Evolutionary conservation across 2,329 filamentous ascomycete genomes (phyloP).

Genomic region (Aspergillus brasiliensis): DNA sequence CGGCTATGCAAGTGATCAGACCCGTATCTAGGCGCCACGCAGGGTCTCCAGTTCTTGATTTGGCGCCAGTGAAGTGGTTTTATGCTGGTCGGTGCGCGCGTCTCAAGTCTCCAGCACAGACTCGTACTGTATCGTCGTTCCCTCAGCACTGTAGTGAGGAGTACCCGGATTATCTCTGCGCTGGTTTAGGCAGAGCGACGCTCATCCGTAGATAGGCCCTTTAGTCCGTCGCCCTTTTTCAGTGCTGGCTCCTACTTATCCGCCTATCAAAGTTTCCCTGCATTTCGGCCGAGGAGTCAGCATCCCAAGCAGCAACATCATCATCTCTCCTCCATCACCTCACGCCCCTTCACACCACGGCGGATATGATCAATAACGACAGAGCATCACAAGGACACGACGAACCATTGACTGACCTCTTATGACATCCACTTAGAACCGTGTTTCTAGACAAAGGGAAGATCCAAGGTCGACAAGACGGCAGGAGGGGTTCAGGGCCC

Average conservation of each 20-base stretch:
- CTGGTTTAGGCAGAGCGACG: neutral
- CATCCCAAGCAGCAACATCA: neutral
- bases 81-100: slow-evolving; percentile 23
- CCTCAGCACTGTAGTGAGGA: slow-evolving; percentile 1
- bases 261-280: slow-evolving; percentile 1
- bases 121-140: neutral
- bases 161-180: neutral
- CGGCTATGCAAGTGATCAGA: slow-evolving; percentile 41
- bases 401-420: slow-evolving; percentile 13
- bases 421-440: slow-evolving; percentile 18
- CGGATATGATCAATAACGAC: slow-evolving; percentile 1
- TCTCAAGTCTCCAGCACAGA: slow-evolving; percentile 35
- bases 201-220: slow-evolving; percentile 19
- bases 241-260: neutral
- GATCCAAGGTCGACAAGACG: slow-evolving; percentile 17
- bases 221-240: neutral
- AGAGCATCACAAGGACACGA: slow-evolving; percentile 10
- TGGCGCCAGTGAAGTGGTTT: slow-evolving; percentile 28
- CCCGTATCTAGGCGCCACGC: slow-evolving; percentile 27
- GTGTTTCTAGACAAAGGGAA: slow-evolving; percentile 16
- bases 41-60: slow-evolving; percentile 24
- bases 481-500: slow-evolving; percentile 13
- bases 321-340: neutral
- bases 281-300: neutral
- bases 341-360: neutral